Conservation (phyloP, 1,284 basidiomycete genomes). For the Cryptococcus sp. region DNA sequence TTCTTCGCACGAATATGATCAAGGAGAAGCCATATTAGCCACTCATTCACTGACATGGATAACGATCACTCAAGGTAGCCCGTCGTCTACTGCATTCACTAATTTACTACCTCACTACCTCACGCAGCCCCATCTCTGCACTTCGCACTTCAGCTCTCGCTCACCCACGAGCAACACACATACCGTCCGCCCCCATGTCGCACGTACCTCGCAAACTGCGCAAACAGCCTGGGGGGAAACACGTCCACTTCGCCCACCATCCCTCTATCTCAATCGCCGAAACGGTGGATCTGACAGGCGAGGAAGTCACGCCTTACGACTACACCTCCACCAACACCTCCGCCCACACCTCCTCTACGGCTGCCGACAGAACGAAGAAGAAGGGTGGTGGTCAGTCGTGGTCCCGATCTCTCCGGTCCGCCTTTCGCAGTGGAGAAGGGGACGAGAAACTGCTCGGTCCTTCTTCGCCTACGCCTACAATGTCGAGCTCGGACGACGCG, state of each 20-base stretch:
- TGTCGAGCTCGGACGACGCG: no score
- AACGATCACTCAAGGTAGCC: no score
- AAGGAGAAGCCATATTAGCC: no score
- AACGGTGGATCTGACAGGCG: neutral
- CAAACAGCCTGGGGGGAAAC: slow-evolving; percentile 4
- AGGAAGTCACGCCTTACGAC: slow-evolving; percentile 3
- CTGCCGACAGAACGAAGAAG: slow-evolving; percentile 5
- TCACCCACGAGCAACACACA: neutral
- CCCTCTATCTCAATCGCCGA: neutral
- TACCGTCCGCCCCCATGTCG: neutral
- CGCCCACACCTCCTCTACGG: neutral
- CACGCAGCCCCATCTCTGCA: neutral
- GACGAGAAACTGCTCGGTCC: no score
- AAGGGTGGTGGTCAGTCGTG: slow-evolving; percentile 6
- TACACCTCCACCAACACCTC: no score
- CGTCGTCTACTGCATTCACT: no score
- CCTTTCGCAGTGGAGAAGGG: neutral
- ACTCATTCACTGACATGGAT: no score
- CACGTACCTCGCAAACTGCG: slow-evolving; percentile 3
- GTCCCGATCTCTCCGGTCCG: slow-evolving; percentile 1
- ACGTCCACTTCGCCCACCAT: slow-evolving; percentile 2
- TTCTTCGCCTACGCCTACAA: no score
- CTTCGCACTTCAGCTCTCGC: neutral
- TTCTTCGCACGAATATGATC: no score
- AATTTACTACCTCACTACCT: no score